phyloP scores from a whole-genome alignment of 2,329 filamentous ascomycete species.

The Penicillium olsonii region DNA sequence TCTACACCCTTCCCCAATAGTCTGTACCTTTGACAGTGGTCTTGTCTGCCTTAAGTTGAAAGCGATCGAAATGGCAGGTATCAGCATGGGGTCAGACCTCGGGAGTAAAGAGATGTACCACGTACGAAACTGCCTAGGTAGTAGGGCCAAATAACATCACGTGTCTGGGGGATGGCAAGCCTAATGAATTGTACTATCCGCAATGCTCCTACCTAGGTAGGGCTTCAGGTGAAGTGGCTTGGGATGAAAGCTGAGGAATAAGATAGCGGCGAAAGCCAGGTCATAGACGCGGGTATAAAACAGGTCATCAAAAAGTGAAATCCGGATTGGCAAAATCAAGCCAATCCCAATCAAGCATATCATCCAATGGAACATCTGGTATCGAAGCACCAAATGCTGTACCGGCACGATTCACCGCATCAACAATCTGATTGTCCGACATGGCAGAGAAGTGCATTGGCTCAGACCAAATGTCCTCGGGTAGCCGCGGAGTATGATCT shows the following conservation, averaged over 20 bases:
- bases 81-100: neutral
- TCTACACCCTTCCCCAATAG: too few relatives aligned
- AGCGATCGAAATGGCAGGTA: too few relatives aligned
- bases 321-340: slow-evolving; percentile 46
- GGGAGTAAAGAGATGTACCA: neutral
- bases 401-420: slow-evolving; percentile 65
- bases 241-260: too few relatives aligned
- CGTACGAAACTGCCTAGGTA: neutral
- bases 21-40: too few relatives aligned
- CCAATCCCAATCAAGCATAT: slow-evolving; percentile 61
- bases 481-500: slow-evolving; percentile 23
- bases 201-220: too few relatives aligned
- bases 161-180: neutral
- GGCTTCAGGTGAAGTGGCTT: too few relatives aligned
- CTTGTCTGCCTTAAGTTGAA: too few relatives aligned
- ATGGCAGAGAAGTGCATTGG: slow-evolving; percentile 66
- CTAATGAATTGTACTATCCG: neutral
- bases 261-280: too few relatives aligned
- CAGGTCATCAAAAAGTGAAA: slow-evolving; percentile 26
- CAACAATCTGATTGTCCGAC: slow-evolving; percentile 69
- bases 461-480: slow-evolving; percentile 48
- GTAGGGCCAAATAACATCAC: neutral
- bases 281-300: neutral
- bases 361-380: slow-evolving; percentile 60
- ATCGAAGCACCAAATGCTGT: slow-evolving; percentile 60